Evolutionary conservation across 2,329 filamentous ascomycete genomes (phyloP).

Genomic region (Fusarium sp.): DNA sequence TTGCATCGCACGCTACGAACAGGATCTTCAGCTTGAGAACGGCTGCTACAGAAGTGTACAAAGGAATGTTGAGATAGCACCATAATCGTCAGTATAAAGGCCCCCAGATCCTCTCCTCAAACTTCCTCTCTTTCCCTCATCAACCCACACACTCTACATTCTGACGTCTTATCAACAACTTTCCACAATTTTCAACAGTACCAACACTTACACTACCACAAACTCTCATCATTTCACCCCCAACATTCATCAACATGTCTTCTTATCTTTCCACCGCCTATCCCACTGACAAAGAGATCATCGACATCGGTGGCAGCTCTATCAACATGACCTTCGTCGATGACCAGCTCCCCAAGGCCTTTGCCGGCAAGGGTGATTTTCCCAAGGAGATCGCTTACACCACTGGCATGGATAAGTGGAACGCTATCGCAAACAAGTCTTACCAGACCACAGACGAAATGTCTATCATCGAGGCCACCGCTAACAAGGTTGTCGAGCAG

Average conservation of each 20-base stretch:
- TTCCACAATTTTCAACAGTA: too few relatives aligned
- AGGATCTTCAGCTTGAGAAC: too few relatives aligned
- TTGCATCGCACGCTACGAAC: too few relatives aligned
- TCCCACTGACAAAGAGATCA: background rate
- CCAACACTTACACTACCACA: too few relatives aligned
- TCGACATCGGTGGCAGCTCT: slow-evolving; percentile 42
- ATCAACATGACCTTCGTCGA: slow-evolving; percentile 26
- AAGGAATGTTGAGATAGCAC: too few relatives aligned
- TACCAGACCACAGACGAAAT: slow-evolving; percentile 44
- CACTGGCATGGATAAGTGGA: slow-evolving; percentile 40
- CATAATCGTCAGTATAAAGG: too few relatives aligned
- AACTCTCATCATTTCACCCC: background rate
- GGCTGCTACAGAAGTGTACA: too few relatives aligned
- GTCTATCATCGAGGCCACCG: slow-evolving; percentile 40
- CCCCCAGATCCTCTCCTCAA: too few relatives aligned
- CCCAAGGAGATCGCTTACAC: slow-evolving; percentile 49
- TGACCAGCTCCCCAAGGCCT: slow-evolving; percentile 37
- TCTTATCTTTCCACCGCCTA: background rate
- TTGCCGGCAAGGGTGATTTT: slow-evolving; percentile 37
- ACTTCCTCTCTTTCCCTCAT: too few relatives aligned
- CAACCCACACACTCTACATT: too few relatives aligned
- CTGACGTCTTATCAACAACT: too few relatives aligned
- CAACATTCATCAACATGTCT: slow-evolving; percentile 4
- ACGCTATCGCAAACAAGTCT: slow-evolving; percentile 20
- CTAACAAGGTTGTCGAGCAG: slow-evolving; percentile 25